Conservation (phyloP, 129 eudicot species). For the Saussurea involucrata region DNA sequence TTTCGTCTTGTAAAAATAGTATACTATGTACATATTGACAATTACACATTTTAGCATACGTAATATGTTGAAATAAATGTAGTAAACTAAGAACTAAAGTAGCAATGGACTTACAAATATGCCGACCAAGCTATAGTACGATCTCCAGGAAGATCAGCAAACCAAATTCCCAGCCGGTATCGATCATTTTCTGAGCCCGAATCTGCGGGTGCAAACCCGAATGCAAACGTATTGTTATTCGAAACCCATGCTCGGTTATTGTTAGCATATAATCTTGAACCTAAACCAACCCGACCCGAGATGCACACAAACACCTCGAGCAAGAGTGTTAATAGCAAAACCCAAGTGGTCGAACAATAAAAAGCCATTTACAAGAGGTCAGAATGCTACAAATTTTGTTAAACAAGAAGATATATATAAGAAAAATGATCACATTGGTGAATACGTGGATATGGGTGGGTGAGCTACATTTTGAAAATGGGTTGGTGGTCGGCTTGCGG, state of each 20-base stretch:
- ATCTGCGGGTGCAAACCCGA: constrained; percentile 58
- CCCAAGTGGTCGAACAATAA: constrained; percentile 5
- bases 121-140: constrained; percentile 84
- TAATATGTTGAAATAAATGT: background rate
- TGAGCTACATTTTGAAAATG: constrained; percentile 34
- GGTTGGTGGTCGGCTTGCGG: constrained; percentile 30
- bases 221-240: constrained; percentile 76
- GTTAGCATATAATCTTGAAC: constrained; percentile 65
- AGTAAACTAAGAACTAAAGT: background rate
- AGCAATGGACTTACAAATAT: constrained; percentile 47
- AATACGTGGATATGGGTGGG: constrained; percentile 30
- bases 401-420: background rate
- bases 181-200: constrained; percentile 20
- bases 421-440: constrained; percentile 9
- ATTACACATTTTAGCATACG: too few relatives aligned
- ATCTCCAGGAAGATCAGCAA: constrained; percentile 74
- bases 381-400: background rate
- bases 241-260: constrained; percentile 72
- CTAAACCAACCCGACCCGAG: constrained; percentile 41
- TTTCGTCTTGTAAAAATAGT: background rate
- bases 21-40: too few relatives aligned
- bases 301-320: constrained; percentile 22
- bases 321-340: constrained; percentile 3
- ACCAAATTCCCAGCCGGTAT: constrained; percentile 78
- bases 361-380: constrained; percentile 27